Evolutionary conservation across 108 stramenopile genomes (phyloP), one percentile per base, ranked within the genome.

Genomic region (Skeletonema costatum): DNA sequence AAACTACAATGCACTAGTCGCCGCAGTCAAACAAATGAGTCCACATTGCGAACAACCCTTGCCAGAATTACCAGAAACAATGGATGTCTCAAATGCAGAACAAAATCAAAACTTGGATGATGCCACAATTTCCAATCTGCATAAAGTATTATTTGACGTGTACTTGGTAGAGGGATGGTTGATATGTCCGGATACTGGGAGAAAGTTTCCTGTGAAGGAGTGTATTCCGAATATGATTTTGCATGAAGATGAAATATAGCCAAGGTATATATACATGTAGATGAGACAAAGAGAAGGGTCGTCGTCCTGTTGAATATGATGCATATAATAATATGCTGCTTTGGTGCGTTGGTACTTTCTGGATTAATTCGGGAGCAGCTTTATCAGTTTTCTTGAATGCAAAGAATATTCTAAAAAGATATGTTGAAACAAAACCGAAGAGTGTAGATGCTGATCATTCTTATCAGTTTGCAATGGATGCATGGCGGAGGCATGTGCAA

Each of bases 161-260:
- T 97, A 97, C 70, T 87, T 99, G n/a, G 59, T 92, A 41, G 94
- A 97, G 30, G 98, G 97, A 19, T 58, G 70, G 42, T 81, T 99
- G 64, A 68, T 97, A 9, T 99, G 98, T 83, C 97, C 97, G 0
- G 91, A 93, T 82, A 97, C 97, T 12, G 95, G 94, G 42, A 78
- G 98, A 5, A 85, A 85, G 65, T 99, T 98, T 74, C 87, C 96
- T 13, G 90, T 99, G 62, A 95, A 91, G 68, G 91, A 98, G 33
- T 84, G 94, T 36, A 97, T 99, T 61, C 98, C 98, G 5, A 99
- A 99, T 73, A 98, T 99, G 98, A 91, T 99, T 56, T 82, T 99
- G 36, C 97, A 98, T 68, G 99, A 98, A 71, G 99, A 99, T 86
- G 99, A 98, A 84, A 87, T 98, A 32, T 96, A 86, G 60, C 19